A percentile compares a stretch with the other conserved stretches of the same genome.
phyloP scores from a whole-genome alignment of 768 basidiomycete genomes.

The Brasilioporus rufonigricans region DNA sequence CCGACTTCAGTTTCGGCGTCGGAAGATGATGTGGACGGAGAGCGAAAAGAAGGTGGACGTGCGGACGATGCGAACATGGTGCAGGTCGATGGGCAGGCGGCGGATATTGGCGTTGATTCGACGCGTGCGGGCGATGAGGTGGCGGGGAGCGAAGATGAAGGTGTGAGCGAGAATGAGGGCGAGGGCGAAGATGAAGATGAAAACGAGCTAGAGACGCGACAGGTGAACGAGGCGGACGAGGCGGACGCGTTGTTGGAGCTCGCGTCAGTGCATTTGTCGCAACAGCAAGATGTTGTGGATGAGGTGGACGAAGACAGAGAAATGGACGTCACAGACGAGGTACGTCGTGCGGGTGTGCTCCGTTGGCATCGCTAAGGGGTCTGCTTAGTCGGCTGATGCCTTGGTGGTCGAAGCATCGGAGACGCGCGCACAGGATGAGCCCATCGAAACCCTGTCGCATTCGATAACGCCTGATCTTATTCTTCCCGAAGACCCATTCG shows the following conservation, averaged over 20 bases:
- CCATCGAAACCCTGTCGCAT: background rate
- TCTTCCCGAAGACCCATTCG: slow-evolving; percentile 9
- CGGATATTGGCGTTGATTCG: background rate
- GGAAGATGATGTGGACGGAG: background rate
- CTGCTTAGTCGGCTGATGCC: background rate
- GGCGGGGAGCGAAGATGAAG: background rate
- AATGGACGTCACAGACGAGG: slow-evolving; percentile 10
- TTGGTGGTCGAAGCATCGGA: background rate
- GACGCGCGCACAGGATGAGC: no score
- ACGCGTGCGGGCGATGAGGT: background rate
- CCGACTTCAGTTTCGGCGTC: background rate
- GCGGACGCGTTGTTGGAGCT: slow-evolving; percentile 21
- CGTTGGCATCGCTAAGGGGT: background rate
- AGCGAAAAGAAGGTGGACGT: background rate
- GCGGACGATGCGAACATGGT: background rate
- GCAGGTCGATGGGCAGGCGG: background rate
- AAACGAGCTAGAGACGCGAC: background rate
- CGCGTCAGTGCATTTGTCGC: slow-evolving; percentile 25
- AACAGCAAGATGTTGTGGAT: background rate
- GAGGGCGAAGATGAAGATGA: no score
- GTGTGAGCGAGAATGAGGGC: no score
- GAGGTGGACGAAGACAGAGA: background rate
- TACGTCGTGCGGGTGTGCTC: background rate
- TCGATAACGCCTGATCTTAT: slow-evolving; percentile 13
- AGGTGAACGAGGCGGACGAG: slow-evolving; percentile 7